Base-by-base conservation (phyloP, 371 early-diverging fungal species). In the Chytridium lagenaria region DNA sequence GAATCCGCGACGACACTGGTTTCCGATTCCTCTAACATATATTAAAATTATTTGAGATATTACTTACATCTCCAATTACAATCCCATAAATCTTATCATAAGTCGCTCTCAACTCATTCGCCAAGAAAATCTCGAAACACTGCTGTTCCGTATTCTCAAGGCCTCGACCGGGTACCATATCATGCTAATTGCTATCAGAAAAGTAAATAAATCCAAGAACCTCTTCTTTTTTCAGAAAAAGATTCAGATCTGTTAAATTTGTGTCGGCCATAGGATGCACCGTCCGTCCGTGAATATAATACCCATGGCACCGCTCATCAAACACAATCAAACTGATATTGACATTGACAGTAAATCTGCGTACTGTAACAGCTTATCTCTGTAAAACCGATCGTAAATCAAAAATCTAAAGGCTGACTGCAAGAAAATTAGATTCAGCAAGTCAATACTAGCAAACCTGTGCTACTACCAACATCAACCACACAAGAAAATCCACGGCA, bases 301-400 rank as follows among this genome's bases (percentile, higher is more conserved):
- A 87, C 3, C 87, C 87, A 68, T 87, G 87, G 57, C 84, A 77
- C 50, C 66, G 65, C 69, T 85, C 84, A 73, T 87, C 85, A 50
- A 87, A 78, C 5, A 84, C 64, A 1, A 87, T 59, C 38, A 87
- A 34, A 51, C 80, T 80, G 30, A 85, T 67, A 67, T 87, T 87
- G 84, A 66, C n/a, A 85, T 68, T 0, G 84, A 84, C 0, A 83
- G 70, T 5, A 87, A 39, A 72, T 87, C 87, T 3, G 81, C 65
- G 71, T 80, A 84, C 65, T 85, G 84, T 2, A 82, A 70, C 1
- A 85, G 59, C 34, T 52, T 67, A 77, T 84, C 79, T 31, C 82
- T 69, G 69, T 84, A 83, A 59, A 80, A 84, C 40, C 85, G 67
- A 37, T 78, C 83, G 59, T 77, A 81, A 28, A 84, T 26, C 33